phyloP scores from a whole-genome alignment of 2,329 filamentous ascomycete genomes.

The Microascus cirrosus region DNA sequence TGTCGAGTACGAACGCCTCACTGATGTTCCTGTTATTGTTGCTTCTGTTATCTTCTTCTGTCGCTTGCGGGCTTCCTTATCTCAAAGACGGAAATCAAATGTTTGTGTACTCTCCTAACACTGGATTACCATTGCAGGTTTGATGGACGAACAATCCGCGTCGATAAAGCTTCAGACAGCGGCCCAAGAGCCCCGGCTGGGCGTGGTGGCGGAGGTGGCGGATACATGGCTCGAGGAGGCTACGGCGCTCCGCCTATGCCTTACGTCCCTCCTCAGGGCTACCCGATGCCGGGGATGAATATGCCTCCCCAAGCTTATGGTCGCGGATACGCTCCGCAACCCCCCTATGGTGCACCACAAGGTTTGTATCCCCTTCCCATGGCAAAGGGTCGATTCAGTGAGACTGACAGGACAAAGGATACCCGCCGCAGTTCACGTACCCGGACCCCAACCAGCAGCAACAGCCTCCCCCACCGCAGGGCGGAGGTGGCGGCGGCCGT shows the following conservation, averaged over 20 bases:
- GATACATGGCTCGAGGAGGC: constrained; percentile 30
- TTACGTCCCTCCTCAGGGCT: constrained; percentile 23
- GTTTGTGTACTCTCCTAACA: constrained; percentile 6
- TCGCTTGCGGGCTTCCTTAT: background rate
- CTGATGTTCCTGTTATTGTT: background rate
- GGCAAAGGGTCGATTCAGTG: background rate
- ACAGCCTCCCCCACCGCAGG: constrained; percentile 20
- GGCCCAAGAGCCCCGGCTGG: constrained; percentile 50
- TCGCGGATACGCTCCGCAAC: constrained; percentile 23
- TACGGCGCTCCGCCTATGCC: constrained; percentile 29
- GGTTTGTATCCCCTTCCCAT: constrained; percentile 18
- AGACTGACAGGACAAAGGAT: constrained; percentile 1
- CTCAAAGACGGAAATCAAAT: constrained; percentile 3
- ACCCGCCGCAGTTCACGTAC: constrained; percentile 3
- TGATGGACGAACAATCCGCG: constrained; percentile 86
- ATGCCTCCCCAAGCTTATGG: constrained; percentile 25
- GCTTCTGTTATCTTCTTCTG: constrained; percentile 7
- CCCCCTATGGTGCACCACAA: constrained; percentile 25
- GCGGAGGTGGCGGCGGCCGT: constrained; percentile 17
- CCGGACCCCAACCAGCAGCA: constrained; percentile 20
- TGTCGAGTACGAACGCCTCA: constrained; percentile 56
- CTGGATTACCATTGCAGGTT: constrained; percentile 48
- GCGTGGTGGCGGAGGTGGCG: constrained; percentile 27
- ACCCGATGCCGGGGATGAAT: constrained; percentile 19
- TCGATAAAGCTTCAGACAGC: constrained; percentile 88